A percentile compares a stretch with the other conserved stretches of the same genome.
These are phyloP conservation scores for Chaetomium strumarium DNA, from an alignment of 2,329 filamentous ascomycete genomes.

Conservation along the genomic window DNA sequence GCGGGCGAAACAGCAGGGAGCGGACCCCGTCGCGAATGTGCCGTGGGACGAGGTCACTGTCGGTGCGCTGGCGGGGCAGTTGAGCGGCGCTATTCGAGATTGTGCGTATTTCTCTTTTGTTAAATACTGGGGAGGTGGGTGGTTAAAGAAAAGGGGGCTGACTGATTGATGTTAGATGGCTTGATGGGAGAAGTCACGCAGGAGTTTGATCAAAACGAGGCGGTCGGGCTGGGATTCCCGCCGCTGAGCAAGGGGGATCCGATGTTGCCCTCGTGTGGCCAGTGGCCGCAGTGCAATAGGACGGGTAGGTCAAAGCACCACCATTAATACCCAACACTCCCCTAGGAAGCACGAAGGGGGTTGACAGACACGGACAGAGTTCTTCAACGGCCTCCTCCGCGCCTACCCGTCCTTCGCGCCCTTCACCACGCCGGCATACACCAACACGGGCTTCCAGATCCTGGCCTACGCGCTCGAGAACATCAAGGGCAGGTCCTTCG, in stretches of 20 bases:
- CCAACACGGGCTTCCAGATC: constrained; percentile 34
- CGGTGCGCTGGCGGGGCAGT: constrained; percentile 24
- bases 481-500: constrained; percentile 32
- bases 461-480: constrained; percentile 35
- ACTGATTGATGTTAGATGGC: constrained; percentile 13
- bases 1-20: constrained; percentile 19
- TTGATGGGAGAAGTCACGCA: constrained; percentile 22
- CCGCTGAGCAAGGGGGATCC: constrained; percentile 21
- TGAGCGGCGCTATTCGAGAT: constrained; percentile 24
- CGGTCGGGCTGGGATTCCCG: constrained; percentile 20
- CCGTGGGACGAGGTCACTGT: constrained; percentile 25
- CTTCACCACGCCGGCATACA: constrained; percentile 29
- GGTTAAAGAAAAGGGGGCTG: not conserved
- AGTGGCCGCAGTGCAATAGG: constrained; percentile 21
- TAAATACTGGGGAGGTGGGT: not conserved
- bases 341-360: not conserved
- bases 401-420: constrained; percentile 31
- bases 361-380: constrained; percentile 7
- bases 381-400: constrained; percentile 26
- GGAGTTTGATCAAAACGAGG: constrained; percentile 15
- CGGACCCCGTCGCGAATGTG: constrained; percentile 19
- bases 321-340: not conserved
- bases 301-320: constrained; percentile 17
- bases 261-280: constrained; percentile 17
- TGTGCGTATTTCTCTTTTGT: constrained; percentile 14